These are phyloP conservation scores for Didymella keratinophila DNA, from an alignment of 2,329 filamentous ascomycete genomes.

Conservation along the genomic window DNA sequence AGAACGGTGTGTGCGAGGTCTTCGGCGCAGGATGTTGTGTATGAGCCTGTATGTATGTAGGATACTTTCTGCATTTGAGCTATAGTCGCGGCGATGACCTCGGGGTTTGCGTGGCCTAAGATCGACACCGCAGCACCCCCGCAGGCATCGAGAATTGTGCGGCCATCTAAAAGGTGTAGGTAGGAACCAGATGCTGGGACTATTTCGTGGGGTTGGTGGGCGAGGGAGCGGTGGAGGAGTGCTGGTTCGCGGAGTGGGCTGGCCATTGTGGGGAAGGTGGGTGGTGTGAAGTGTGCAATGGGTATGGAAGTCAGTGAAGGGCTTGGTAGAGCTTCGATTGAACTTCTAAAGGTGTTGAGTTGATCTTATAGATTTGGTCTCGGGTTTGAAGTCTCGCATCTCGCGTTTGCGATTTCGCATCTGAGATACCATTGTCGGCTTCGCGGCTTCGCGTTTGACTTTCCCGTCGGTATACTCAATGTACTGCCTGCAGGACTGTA, in stretches of 20 bases:
- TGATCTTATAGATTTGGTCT: background rate
- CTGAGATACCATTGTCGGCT: background rate
- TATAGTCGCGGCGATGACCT: background rate
- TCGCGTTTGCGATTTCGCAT: background rate
- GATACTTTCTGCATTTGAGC: too few species aligned
- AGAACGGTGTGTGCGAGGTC: too few species aligned
- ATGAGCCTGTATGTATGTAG: too few species aligned
- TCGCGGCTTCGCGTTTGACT: background rate
- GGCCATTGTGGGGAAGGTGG: background rate
- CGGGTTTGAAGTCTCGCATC: background rate
- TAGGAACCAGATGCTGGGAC: background rate
- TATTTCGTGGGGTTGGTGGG: background rate
- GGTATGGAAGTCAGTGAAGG: background rate
- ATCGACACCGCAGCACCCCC: background rate
- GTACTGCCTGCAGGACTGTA: background rate
- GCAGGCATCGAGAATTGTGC: background rate
- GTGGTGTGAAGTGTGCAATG: too few species aligned
- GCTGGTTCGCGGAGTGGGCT: background rate
- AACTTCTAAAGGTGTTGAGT: background rate
- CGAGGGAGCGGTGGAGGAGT: background rate
- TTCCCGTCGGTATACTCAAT: background rate
- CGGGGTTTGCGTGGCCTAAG: background rate
- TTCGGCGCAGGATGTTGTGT: too few species aligned
- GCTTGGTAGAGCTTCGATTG: background rate
- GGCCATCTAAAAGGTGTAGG: background rate